These are phyloP conservation scores for Podaxis sp. DNA, from an alignment of 768 basidiomycete genomes.

Conservation along the genomic window DNA sequence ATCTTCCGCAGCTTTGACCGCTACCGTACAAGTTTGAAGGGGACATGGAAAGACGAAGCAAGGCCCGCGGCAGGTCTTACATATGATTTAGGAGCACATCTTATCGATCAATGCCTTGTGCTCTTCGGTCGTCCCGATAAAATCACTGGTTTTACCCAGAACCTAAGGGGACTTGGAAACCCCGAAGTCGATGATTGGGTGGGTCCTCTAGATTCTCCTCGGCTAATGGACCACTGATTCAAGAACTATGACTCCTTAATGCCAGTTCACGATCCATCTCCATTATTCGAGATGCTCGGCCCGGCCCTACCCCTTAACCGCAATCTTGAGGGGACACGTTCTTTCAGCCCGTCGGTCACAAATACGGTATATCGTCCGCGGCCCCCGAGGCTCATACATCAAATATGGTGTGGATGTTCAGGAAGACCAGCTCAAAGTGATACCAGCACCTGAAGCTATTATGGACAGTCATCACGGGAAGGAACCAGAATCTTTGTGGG, in stretches of 20 bases:
- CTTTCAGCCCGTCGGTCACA: conserved; percentile 66
- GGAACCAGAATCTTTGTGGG: conserved; percentile 63
- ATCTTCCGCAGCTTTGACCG: conserved; percentile 58
- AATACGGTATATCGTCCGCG: conserved; percentile 67
- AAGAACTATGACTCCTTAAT: background rate
- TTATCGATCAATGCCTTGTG: conserved; percentile 71
- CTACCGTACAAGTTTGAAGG: conserved; percentile 58
- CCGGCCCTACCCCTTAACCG: conserved; percentile 53
- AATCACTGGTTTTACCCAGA: conserved; percentile 67
- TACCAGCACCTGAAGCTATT: conserved; percentile 42
- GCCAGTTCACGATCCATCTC: conserved; percentile 48
- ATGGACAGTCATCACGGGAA: conserved; percentile 46
- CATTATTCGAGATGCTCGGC: conserved; percentile 40
- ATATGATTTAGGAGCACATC: conserved; percentile 78
- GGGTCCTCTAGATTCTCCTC: conserved; percentile 16
- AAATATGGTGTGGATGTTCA: conserved; percentile 80
- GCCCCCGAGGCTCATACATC: conserved; percentile 64
- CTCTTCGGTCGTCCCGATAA: conserved; percentile 73
- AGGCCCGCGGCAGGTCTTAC: conserved; percentile 59
- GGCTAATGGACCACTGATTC: background rate
- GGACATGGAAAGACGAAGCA: conserved; percentile 76
- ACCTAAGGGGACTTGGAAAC: conserved; percentile 61
- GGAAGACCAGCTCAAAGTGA: conserved; percentile 68
- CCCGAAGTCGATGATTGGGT: conserved; percentile 66
- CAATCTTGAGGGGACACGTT: conserved; percentile 63